A percentile compares a stretch with the other conserved stretches of the same genome.
Evolutionary conservation across 2,329 filamentous ascomycete species (phyloP).

Genomic region (Leptographium procerum): DNA sequence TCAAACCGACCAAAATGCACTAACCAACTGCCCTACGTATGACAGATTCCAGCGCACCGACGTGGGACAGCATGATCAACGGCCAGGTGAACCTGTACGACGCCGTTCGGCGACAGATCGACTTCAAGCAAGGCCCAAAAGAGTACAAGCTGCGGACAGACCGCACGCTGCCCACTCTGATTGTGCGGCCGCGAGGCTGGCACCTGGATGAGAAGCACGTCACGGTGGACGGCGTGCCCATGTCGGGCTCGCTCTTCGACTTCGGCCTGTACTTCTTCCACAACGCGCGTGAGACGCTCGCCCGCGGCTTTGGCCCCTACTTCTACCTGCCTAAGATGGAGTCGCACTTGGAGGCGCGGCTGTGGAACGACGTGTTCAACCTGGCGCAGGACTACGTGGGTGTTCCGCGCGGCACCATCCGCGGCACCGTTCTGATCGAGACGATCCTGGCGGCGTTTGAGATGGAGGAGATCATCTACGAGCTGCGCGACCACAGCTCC

Average conservation of each 20-base stretch:
- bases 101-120: conserved; percentile 82
- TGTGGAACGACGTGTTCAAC: conserved; percentile 99
- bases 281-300: conserved; percentile 82
- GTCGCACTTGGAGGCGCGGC: conserved; percentile 87
- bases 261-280: conserved; percentile 99
- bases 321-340: conserved; percentile 99
- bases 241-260: conserved; percentile 87
- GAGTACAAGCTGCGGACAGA: conserved; percentile 97
- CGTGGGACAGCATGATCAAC: conserved; percentile 99
- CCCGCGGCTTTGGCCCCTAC: conserved; percentile 80
- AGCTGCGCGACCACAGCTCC: conserved; percentile 90
- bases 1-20: neutral
- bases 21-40: neutral
- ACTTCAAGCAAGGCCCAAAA: conserved; percentile 92
- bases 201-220: conserved; percentile 98
- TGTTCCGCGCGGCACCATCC: conserved; percentile 82
- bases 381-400: conserved; percentile 86
- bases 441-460: conserved; percentile 96
- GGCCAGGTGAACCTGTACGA: conserved; percentile 97
- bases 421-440: conserved; percentile 92
- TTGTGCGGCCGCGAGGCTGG: conserved; percentile 92
- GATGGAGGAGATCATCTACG: conserved; percentile 99
- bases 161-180: conserved; percentile 73
- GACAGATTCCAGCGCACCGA: conserved; percentile 82
- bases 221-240: conserved; percentile 87